Evolutionary conservation across 257 asterid species (phyloP).

Genomic region (Capsicum rhomboideum): DNA sequence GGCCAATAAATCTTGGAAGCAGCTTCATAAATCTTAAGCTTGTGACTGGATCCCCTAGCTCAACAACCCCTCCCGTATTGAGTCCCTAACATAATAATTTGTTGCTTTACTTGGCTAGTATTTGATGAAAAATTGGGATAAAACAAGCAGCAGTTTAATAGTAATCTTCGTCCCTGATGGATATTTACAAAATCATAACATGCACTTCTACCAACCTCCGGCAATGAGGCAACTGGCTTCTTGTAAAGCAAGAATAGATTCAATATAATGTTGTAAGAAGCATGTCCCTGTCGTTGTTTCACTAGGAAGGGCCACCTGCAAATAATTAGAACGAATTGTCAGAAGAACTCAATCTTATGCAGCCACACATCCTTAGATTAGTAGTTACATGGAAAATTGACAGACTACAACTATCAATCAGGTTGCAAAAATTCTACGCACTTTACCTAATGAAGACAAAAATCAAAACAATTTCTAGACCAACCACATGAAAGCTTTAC

Average conservation of each 20-base stretch:
- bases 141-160: neutral
- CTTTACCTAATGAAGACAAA: neutral
- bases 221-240: slow-evolving; percentile 62
- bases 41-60: neutral
- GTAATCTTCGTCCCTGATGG: neutral
- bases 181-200: slow-evolving; percentile 2
- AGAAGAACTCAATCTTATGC: slow-evolving; percentile 8
- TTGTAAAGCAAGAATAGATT: slow-evolving; percentile 90
- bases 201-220: slow-evolving; percentile 45
- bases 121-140: neutral
- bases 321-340: slow-evolving; percentile 12
- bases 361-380: neutral
- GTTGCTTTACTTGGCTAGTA: neutral
- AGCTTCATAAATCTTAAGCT: neutral
- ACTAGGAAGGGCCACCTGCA: slow-evolving; percentile 89
- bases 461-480: neutral
- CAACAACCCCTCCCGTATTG: neutral
- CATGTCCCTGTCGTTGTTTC: slow-evolving; percentile 83
- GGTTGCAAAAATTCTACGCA: neutral
- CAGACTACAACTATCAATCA: neutral
- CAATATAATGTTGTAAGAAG: slow-evolving; percentile 84
- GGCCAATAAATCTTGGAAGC: neutral
- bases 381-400: neutral
- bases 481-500: neutral
- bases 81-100: neutral